Percentiles rank a stretch among this genome's conserved stretches.
phyloP scores from a whole-genome alignment of 1,139 yeast species.

The Hansenula lynferdii region DNA sequence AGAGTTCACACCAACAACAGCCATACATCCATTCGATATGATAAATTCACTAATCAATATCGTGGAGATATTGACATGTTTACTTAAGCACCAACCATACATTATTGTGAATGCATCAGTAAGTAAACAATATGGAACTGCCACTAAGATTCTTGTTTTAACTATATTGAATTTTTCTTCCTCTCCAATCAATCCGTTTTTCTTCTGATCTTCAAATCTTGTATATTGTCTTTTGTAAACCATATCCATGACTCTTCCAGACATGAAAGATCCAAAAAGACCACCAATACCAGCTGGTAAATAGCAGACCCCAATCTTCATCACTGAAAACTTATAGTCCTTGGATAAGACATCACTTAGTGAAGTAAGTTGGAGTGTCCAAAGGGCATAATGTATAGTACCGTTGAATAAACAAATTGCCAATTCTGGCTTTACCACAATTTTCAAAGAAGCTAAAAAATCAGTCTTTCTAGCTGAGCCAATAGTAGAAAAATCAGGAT shows the following conservation, averaged over 20 bases:
- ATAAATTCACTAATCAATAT: conserved; percentile 52
- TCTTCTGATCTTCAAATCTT: conserved; percentile 18
- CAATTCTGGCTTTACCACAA: conserved; percentile 34
- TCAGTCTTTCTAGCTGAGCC: conserved; percentile 28
- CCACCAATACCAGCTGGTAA: conserved; percentile 60
- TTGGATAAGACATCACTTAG: conserved; percentile 48
- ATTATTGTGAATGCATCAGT: conserved; percentile 36
- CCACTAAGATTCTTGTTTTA: conserved; percentile 40
- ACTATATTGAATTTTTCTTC: conserved; percentile 36
- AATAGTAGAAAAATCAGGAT: conserved; percentile 27
- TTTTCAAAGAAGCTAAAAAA: conserved; percentile 41
- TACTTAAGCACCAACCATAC: conserved; percentile 69
- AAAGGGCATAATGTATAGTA: conserved; percentile 57
- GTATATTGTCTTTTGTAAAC: conserved; percentile 31
- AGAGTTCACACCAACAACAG: conserved; percentile 43
- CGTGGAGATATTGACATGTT: conserved; percentile 44
- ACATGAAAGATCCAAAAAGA: conserved; percentile 41
- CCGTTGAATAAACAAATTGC: conserved; percentile 42
- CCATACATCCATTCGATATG: conserved; percentile 48
- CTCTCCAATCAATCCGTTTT: conserved; percentile 23
- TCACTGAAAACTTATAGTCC: conserved; percentile 43
- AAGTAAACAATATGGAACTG: conserved; percentile 31
- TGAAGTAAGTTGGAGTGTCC: conserved; percentile 69
- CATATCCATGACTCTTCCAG: conserved; percentile 45
- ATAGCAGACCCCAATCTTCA: conserved; percentile 60